Evolutionary conservation across 2,329 filamentous ascomycete genomes (phyloP).

Genomic region (Waltergamsia citrina): DNA sequence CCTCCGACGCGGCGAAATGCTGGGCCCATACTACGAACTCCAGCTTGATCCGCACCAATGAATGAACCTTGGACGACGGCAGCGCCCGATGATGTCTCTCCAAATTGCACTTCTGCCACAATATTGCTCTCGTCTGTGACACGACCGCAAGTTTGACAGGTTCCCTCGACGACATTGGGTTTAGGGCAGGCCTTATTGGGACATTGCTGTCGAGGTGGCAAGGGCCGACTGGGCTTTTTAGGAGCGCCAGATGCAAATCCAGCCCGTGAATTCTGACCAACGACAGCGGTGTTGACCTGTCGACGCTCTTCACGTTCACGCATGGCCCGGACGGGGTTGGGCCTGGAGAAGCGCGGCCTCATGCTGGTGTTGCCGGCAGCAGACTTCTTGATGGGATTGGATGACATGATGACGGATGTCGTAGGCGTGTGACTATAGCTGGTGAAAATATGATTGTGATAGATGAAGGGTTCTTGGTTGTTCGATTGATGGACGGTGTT

Average conservation of each 20-base stretch:
- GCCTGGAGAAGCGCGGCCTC: constrained; percentile 30
- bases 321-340: constrained; percentile 41
- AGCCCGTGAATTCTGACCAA: constrained; percentile 15
- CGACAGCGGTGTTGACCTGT: constrained; percentile 19
- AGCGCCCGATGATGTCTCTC: constrained; percentile 75
- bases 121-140: constrained; percentile 82
- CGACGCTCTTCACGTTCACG: constrained; percentile 40
- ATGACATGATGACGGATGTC: constrained; percentile 28
- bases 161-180: constrained; percentile 52
- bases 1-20: constrained; percentile 52
- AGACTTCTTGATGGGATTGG: constrained; percentile 30
- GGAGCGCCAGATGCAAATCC: constrained; percentile 13
- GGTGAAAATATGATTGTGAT: neutral
- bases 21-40: constrained; percentile 58
- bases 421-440: neutral
- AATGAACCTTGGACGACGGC: constrained; percentile 87
- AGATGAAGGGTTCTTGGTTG: neutral
- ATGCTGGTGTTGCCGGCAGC: constrained; percentile 14
- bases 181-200: constrained; percentile 52
- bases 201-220: constrained; percentile 33
- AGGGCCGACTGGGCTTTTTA: neutral
- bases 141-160: constrained; percentile 77
- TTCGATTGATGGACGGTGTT: too few species aligned
- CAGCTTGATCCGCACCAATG: constrained; percentile 76
- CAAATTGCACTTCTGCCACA: constrained; percentile 84